These are phyloP conservation scores for Setaria viridis DNA, from an alignment of 202 grass and related monocot genomes.

Conservation along the genomic window DNA sequence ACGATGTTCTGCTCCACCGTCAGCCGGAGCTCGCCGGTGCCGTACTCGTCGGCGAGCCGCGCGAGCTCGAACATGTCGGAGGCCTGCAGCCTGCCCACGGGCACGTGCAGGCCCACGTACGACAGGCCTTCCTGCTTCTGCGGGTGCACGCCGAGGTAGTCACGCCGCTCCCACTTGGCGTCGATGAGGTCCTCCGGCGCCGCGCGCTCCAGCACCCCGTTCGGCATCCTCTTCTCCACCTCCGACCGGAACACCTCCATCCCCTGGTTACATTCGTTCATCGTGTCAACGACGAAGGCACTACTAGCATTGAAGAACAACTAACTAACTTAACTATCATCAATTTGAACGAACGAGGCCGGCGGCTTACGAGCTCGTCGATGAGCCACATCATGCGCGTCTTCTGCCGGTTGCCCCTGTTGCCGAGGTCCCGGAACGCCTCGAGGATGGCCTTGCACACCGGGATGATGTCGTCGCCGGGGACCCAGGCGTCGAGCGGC, in stretches of 20 bases:
- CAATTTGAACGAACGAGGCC: background rate
- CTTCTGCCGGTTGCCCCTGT: conserved; percentile 80
- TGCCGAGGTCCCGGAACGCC: conserved; percentile 81
- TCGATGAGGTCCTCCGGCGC: conserved; percentile 67
- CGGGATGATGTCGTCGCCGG: conserved; percentile 64
- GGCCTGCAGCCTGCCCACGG: conserved; percentile 73
- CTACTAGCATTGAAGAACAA: too few relatives aligned
- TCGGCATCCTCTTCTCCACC: conserved; percentile 82
- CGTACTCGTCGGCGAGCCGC: conserved; percentile 77
- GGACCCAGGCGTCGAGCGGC: conserved; percentile 88
- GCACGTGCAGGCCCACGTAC: conserved; percentile 78
- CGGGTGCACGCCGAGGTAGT: conserved; percentile 77
- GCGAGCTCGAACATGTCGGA: conserved; percentile 86
- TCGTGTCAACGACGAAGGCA: too few relatives aligned
- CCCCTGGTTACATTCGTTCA: conserved; percentile 42
- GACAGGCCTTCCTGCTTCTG: conserved; percentile 80
- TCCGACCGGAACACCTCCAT: conserved; percentile 82
- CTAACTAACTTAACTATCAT: too few relatives aligned
- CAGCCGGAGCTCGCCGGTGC: conserved; percentile 79
- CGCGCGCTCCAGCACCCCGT: conserved; percentile 55
- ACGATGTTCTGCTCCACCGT: conserved; percentile 97
- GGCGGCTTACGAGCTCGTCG: conserved; percentile 76
- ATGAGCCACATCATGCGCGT: conserved; percentile 99
- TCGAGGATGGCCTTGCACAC: conserved; percentile 76
- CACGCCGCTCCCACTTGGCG: conserved; percentile 62